Base-by-base conservation (phyloP, 2,329 filamentous ascomycete species). In the Remersonia thermophila region DNA sequence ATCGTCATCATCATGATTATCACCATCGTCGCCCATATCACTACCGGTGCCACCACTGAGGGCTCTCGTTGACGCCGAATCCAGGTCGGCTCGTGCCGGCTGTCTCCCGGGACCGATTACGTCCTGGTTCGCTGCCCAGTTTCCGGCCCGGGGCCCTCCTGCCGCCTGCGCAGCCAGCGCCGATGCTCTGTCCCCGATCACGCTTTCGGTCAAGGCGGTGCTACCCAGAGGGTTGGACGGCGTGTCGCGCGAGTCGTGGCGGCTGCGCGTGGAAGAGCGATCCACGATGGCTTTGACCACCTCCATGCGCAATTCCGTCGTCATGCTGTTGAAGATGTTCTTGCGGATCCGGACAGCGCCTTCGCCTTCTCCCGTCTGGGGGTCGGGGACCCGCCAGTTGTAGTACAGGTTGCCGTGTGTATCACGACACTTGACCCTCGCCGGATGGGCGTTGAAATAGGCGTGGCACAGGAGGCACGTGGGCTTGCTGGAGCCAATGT, bases 401-500 rank as follows among this genome's bases (percentile, higher is more conserved):
- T 34, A n/a, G 28, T 65, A 65, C 1, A 65, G 31, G 4, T 65
- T 65, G 0, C 48, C 40, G 30, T 62, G 60, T 0, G 52, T 44
- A 2, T 47, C 25, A 0, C 61, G 51, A 1, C 56, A 51, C 2
- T 44, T 33, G 2, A 61, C 48, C 0, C 47, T 39, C 39, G 34
- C 27, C 0, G 45, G 43, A 25, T 55, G 51, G 0, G 44, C 43
- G 1, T 36, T 33, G n/a, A 64, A 59, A 33, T 60, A 65, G 32
- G 55, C 54, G 3, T 46, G 28, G 17, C 61, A 65, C 1, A 65
- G 50, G 1, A 52, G 49, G 25, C 61, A 65, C 0, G 59, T 55
- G 0, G 59, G 59, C 42, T 65, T 65, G 45, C 59, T 61, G 18
- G 47, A 50, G 1, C 59, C 61, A n/a, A 65, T 59, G 36, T 62